Evolutionary conservation across 2,329 filamentous ascomycete species (phyloP).

Genomic region (Exophiala dermatitidis): DNA sequence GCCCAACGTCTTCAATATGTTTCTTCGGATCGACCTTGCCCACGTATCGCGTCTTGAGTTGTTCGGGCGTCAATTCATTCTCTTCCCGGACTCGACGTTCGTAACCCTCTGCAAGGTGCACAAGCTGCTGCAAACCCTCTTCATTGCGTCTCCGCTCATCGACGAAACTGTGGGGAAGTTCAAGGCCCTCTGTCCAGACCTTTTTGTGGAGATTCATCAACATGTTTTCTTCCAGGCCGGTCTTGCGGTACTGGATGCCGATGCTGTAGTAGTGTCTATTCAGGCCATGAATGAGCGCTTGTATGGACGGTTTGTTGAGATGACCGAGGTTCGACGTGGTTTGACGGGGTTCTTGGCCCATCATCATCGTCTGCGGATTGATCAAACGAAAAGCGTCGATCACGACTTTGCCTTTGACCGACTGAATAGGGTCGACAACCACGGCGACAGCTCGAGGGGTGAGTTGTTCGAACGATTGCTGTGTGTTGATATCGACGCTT

Average conservation of each 20-base stretch:
- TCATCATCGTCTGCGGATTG: conserved; percentile 94
- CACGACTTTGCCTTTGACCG: conserved; percentile 98
- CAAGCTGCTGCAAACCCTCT: conserved; percentile 78
- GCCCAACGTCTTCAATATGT: conserved; percentile 92
- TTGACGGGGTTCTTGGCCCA: conserved; percentile 94
- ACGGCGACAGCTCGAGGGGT: conserved; percentile 95
- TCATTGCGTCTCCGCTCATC: conserved; percentile 77
- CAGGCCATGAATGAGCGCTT: conserved; percentile 93
- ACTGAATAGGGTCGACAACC: conserved; percentile 97
- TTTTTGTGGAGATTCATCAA: conserved; percentile 99
- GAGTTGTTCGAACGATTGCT: conserved; percentile 99
- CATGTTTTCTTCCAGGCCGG: conserved; percentile 97
- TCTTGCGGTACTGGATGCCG: conserved; percentile 96
- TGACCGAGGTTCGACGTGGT: conserved; percentile 97
- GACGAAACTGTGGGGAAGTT: conserved; percentile 96
- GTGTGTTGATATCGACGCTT: conserved; percentile 98
- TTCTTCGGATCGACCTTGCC: conserved; percentile 99
- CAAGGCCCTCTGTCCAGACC: conserved; percentile 93
- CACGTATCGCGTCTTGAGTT: conserved; percentile 97
- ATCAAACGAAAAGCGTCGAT: conserved; percentile 98
- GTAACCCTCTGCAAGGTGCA: conserved; percentile 86
- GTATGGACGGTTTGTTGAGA: conserved; percentile 98
- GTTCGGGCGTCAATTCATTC: conserved; percentile 92
- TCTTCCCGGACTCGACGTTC: conserved; percentile 99
- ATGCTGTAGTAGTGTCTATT: conserved; percentile 99